Evolutionary conservation across 208 protist species (phyloP).

Genomic region (Acanthamoeba healyi): DNA sequence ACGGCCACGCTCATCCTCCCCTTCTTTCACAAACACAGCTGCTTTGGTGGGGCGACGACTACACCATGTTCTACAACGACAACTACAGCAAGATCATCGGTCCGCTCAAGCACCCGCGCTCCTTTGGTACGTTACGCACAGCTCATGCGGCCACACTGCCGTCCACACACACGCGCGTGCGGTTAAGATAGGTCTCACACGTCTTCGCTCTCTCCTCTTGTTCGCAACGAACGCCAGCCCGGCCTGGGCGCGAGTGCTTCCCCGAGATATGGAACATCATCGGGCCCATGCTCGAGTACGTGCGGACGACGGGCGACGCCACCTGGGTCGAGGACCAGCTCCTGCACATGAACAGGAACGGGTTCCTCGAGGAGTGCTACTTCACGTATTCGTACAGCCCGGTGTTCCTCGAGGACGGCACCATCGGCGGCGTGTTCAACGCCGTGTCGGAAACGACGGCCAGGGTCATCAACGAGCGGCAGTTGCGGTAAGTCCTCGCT

Average conservation of each 20-base stretch:
- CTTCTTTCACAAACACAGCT: no score
- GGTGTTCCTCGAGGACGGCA: slow-evolving; percentile 19
- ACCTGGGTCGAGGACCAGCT: slow-evolving; percentile 64
- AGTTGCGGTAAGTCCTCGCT: not conserved
- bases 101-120: not conserved
- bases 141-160: no score
- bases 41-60: not conserved
- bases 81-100: not conserved
- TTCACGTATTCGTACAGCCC: slow-evolving; percentile 47
- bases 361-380: slow-evolving; percentile 47
- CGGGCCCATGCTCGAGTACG: not conserved
- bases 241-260: not conserved
- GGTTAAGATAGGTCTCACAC: no score
- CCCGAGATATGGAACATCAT: not conserved
- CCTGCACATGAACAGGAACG: slow-evolving; percentile 9
- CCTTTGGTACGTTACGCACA: not conserved
- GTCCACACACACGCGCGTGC: no score
- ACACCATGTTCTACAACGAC: slow-evolving; percentile 20
- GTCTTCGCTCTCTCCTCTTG: no score
- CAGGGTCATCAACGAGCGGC: not conserved
- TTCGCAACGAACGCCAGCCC: not conserved
- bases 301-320: not conserved
- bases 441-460: not conserved
- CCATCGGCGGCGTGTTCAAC: not conserved
- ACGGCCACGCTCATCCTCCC: no score